Percentiles rank a stretch among this genome's conserved stretches.
These are phyloP conservation scores for Colletotrichum sp. DNA, from an alignment of 2,329 filamentous ascomycete species.

Conservation along the genomic window DNA sequence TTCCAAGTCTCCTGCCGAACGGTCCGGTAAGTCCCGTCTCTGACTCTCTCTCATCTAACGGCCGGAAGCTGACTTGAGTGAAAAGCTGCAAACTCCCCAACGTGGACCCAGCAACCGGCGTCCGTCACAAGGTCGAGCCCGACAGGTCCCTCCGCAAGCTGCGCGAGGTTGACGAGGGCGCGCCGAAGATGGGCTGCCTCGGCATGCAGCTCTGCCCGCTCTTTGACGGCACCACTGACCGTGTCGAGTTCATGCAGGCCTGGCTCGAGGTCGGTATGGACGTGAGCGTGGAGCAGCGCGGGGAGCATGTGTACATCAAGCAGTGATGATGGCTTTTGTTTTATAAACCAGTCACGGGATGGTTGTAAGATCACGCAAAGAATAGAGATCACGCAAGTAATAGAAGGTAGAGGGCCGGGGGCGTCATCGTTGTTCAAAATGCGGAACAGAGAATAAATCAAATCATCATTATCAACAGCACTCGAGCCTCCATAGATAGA, in stretches of 20 bases:
- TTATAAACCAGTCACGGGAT: neutral
- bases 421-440: neutral
- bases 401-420: neutral
- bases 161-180: constrained; percentile 66
- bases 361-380: neutral
- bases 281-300: constrained; percentile 52
- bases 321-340: constrained; percentile 26
- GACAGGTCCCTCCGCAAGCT: constrained; percentile 62
- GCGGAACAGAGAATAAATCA: neutral
- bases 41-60: neutral
- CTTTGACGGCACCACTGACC: constrained; percentile 37
- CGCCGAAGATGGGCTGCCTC: constrained; percentile 60
- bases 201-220: constrained; percentile 71
- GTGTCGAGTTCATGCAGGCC: constrained; percentile 36
- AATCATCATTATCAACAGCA: neutral
- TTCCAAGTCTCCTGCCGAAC: constrained; percentile 70
- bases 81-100: constrained; percentile 72
- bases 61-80: neutral
- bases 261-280: constrained; percentile 62
- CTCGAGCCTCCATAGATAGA: neutral
- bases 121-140: constrained; percentile 60
- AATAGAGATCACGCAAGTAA: neutral
- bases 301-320: constrained; percentile 48
- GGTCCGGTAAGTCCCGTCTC: constrained; percentile 51
- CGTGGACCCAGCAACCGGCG: constrained; percentile 66